phyloP scores from a whole-genome alignment of 2,329 filamentous ascomycete genomes.

The Sordariomycetes sp. region DNA sequence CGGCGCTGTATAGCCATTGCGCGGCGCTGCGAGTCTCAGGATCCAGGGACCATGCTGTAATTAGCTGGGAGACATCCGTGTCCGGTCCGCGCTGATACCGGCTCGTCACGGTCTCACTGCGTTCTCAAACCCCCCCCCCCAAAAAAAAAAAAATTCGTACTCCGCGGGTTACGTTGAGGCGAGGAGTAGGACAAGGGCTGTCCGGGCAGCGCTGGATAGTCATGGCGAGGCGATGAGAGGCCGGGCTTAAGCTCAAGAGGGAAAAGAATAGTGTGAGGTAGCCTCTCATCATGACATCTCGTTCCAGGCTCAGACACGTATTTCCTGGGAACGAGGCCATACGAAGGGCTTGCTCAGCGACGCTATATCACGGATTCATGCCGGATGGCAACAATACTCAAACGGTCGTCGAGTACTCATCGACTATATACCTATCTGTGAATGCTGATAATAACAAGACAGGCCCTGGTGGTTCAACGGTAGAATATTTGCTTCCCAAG shows the following conservation, averaged over 20 bases:
- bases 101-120: not conserved
- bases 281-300: not conserved
- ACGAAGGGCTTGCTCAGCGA: too few species aligned
- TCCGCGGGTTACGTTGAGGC: not conserved
- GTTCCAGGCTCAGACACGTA: not conserved
- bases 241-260: not conserved
- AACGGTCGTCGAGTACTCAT: too few species aligned
- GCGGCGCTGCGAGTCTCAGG: not conserved
- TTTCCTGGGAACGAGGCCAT: too few species aligned
- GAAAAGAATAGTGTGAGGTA: not conserved
- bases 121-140: too few species aligned
- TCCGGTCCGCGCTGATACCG: too few species aligned
- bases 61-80: too few species aligned
- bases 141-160: not conserved
- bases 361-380: too few species aligned
- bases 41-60: not conserved
- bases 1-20: too few species aligned
- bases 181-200: not conserved
- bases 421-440: too few species aligned
- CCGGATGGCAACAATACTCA: too few species aligned
- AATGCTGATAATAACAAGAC: not conserved
- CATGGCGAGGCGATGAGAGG: not conserved
- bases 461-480: slow-evolving; percentile 1
- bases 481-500: slow-evolving; percentile 5
- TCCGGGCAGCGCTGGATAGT: not conserved